Conservation (phyloP, 352 stramenopile species). For the Phytophthora chlamydospora region DNA sequence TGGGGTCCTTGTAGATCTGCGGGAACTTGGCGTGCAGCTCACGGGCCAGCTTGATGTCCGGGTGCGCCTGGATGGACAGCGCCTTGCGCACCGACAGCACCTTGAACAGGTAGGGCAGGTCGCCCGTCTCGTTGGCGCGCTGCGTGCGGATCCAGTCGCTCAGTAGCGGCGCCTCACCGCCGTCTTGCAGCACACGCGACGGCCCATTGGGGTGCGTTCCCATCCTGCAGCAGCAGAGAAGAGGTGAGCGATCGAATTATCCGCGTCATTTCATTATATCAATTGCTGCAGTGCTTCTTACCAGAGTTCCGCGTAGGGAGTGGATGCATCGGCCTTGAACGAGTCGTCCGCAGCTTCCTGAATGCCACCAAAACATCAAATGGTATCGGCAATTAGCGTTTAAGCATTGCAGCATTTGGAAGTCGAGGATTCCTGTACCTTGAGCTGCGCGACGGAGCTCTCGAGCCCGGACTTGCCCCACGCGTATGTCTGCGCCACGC, state of each 20-base stretch:
- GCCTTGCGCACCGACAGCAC: conserved; percentile 97
- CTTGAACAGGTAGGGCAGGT: conserved; percentile 99
- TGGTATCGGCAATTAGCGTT: not conserved
- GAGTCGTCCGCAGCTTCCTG: conserved; percentile 53
- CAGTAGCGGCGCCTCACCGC: conserved; percentile 53
- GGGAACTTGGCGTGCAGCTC: conserved; percentile 89
- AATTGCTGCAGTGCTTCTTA: conserved; percentile 23
- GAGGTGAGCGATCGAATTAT: conserved; percentile 4
- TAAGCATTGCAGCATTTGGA: not conserved
- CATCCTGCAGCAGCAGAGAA: conserved; percentile 71
- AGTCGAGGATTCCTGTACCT: conserved; percentile 48
- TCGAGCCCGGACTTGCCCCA: conserved; percentile 90
- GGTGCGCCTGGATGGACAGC: conserved; percentile 97
- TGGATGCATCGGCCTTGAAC: conserved; percentile 52
- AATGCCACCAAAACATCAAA: conserved; percentile 12
- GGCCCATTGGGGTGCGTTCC: conserved; percentile 95
- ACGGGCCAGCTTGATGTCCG: conserved; percentile 80
- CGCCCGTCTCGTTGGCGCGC: conserved; percentile 48
- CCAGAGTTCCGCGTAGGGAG: conserved; percentile 91
- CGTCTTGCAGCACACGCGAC: conserved; percentile 68
- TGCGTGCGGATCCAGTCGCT: conserved; percentile 60
- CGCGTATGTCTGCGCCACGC: conserved; percentile 89
- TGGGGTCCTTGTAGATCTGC: conserved; percentile 96
- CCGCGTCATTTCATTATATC: conserved; percentile 15
- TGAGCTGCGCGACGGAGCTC: conserved; percentile 88